Percentiles rank a stretch among this genome's conserved stretches.
phyloP scores from a whole-genome alignment of 257 asterid genomes.

The Fraxinus americana region DNA sequence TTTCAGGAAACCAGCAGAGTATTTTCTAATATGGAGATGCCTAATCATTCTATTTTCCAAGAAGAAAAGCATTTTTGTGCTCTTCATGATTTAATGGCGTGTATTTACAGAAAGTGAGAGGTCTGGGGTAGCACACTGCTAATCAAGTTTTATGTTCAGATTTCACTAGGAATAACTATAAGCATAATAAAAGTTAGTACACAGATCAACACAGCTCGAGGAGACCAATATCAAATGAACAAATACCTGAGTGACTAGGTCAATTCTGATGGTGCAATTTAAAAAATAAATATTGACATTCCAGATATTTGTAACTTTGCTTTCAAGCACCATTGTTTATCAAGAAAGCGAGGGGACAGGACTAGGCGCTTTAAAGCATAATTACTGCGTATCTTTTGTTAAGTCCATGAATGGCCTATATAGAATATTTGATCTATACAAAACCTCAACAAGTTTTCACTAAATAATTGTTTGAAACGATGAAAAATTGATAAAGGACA shows the following conservation, averaged over 20 bases:
- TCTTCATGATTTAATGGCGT: not conserved
- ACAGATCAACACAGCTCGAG: too few relatives aligned
- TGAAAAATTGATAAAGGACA: not conserved
- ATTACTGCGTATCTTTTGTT: not conserved
- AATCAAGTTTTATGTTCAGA: not conserved
- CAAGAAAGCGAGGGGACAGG: not conserved
- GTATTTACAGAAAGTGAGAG: not conserved
- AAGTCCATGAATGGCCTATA: not conserved
- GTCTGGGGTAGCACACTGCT: not conserved
- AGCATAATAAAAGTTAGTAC: too few relatives aligned
- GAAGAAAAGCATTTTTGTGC: not conserved
- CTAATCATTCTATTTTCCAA: not conserved
- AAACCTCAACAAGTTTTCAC: not conserved
- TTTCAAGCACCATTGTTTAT: not conserved
- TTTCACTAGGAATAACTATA: not conserved
- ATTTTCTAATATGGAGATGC: not conserved
- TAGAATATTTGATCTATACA: not conserved
- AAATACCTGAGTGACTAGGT: not conserved
- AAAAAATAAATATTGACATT: not conserved
- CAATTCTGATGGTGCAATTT: not conserved
- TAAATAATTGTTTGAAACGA: conserved; percentile 7
- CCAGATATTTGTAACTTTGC: not conserved
- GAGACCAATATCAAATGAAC: too few relatives aligned
- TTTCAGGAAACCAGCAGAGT: not conserved
- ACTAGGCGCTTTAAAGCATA: not conserved